Conservation (phyloP, 2,329 filamentous ascomycete genomes). For the Fusarium solani-melongenae region DNA sequence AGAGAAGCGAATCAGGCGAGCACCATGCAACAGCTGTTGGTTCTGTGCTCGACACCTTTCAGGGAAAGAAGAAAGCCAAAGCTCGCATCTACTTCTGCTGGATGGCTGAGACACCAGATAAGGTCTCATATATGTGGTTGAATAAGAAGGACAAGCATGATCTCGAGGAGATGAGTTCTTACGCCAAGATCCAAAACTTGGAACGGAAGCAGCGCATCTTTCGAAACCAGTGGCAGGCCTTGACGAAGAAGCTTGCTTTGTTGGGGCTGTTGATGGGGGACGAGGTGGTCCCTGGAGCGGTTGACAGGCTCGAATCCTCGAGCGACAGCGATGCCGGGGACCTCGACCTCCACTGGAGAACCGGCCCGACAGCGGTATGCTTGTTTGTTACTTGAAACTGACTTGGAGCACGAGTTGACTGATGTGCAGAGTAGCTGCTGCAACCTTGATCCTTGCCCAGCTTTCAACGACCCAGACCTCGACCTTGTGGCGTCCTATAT, state of each 20-base stretch:
- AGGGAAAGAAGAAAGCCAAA: slow-evolving; percentile 15
- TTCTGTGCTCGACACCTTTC: slow-evolving; percentile 9
- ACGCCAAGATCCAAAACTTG: background rate
- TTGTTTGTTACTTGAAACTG: background rate
- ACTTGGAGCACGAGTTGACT: background rate
- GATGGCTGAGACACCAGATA: slow-evolving; percentile 9
- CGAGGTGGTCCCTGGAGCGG: slow-evolving; percentile 4
- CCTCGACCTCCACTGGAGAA: slow-evolving; percentile 18
- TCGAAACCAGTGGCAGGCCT: slow-evolving; percentile 16
- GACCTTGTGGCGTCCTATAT: slow-evolving; percentile 26
- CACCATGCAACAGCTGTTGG: slow-evolving; percentile 11
- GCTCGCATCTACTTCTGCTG: slow-evolving; percentile 25
- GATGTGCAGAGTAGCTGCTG: slow-evolving; percentile 14
- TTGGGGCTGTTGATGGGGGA: slow-evolving; percentile 27
- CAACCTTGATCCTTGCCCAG: slow-evolving; percentile 26
- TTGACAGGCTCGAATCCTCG: slow-evolving; percentile 9
- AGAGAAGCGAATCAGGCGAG: slow-evolving; percentile 1
- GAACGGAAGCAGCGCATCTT: slow-evolving; percentile 6
- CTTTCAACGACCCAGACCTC: slow-evolving; percentile 18
- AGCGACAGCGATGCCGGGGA: slow-evolving; percentile 19
- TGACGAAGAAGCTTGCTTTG: slow-evolving; percentile 18
- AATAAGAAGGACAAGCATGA: slow-evolving; percentile 17
- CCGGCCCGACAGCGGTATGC: slow-evolving; percentile 5
- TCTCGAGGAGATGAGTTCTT: slow-evolving; percentile 7
- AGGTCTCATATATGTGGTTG: slow-evolving; percentile 23